These are phyloP conservation scores for Teratosphaeriaceae sp. DNA, from an alignment of 2,329 filamentous ascomycete genomes.

Conservation along the genomic window DNA sequence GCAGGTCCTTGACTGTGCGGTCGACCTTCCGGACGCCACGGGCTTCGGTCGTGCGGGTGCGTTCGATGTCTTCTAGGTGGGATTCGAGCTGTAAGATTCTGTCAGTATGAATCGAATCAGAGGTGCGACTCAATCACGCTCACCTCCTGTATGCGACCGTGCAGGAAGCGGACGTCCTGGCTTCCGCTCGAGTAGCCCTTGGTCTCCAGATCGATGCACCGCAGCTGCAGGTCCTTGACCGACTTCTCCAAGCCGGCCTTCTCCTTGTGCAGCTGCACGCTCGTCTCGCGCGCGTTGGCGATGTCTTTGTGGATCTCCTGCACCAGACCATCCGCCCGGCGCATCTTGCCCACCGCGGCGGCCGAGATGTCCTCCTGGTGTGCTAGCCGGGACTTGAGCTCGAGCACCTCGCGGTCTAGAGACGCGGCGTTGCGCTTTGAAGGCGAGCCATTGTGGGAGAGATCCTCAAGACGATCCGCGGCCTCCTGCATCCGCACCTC, in stretches of 20 bases:
- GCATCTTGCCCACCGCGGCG: conserved; percentile 95
- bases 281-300: conserved; percentile 73
- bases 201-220: conserved; percentile 87
- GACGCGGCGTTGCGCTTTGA: conserved; percentile 83
- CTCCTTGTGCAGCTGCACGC: conserved; percentile 76
- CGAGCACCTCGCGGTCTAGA: conserved; percentile 81
- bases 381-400: conserved; percentile 80
- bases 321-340: conserved; percentile 78
- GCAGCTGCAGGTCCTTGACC: conserved; percentile 82
- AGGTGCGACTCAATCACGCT: conserved; percentile 35
- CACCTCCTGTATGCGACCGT: conserved; percentile 93
- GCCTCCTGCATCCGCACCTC: conserved; percentile 82
- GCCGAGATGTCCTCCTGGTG: conserved; percentile 90
- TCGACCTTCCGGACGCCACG: conserved; percentile 88
- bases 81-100: conserved; percentile 27
- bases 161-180: conserved; percentile 90
- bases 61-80: conserved; percentile 80
- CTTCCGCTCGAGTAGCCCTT: conserved; percentile 94
- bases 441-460: conserved; percentile 69
- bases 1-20: conserved; percentile 86
- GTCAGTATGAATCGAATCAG: conserved; percentile 21
- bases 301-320: conserved; percentile 93
- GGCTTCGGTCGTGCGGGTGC: conserved; percentile 71
- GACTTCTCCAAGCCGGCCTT: conserved; percentile 86
- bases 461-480: conserved; percentile 78